Evolutionary conservation across 2,329 filamentous ascomycete genomes (phyloP).

Genomic region (Fusarium algeriense): DNA sequence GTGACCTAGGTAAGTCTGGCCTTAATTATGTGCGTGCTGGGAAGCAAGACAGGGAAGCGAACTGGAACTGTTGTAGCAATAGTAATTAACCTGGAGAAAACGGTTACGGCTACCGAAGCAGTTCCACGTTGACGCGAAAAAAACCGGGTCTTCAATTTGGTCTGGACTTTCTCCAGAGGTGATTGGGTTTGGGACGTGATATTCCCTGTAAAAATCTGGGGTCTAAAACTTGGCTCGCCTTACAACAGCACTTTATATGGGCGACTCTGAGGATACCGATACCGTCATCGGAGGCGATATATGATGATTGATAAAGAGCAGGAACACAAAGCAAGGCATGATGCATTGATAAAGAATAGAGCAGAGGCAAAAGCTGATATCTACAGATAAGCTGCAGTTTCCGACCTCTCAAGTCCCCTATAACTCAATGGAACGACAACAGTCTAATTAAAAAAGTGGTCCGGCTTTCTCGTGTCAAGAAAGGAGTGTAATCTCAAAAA

Average conservation of each 20-base stretch:
- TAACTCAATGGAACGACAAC: conserved; percentile 21
- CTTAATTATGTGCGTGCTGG: conserved; percentile 17
- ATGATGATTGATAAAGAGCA: conserved; percentile 31
- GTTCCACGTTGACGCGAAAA: conserved; percentile 43
- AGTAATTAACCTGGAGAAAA: conserved; percentile 35
- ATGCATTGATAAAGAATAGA: background rate
- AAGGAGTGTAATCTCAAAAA: conserved; percentile 38
- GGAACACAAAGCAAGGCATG: conserved; percentile 20
- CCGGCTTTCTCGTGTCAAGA: conserved; percentile 33
- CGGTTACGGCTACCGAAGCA: conserved; percentile 40
- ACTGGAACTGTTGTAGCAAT: conserved; percentile 9
- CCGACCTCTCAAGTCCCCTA: background rate
- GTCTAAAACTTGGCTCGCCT: conserved; percentile 34
- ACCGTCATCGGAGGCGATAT: conserved; percentile 32
- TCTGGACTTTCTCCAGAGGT: conserved; percentile 24
- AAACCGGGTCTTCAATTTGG: conserved; percentile 34
- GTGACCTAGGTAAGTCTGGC: conserved; percentile 11
- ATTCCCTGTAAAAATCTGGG: conserved; percentile 41
- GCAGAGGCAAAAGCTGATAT: background rate
- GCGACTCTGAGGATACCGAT: conserved; percentile 16
- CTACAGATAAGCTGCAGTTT: background rate
- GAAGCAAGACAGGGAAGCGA: conserved; percentile 21
- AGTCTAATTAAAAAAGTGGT: conserved; percentile 42
- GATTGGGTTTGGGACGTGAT: conserved; percentile 26
- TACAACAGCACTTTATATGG: conserved; percentile 19